Base-by-base conservation (phyloP, 1,284 basidiomycete genomes). In the Mrakiaceae sp. region DNA sequence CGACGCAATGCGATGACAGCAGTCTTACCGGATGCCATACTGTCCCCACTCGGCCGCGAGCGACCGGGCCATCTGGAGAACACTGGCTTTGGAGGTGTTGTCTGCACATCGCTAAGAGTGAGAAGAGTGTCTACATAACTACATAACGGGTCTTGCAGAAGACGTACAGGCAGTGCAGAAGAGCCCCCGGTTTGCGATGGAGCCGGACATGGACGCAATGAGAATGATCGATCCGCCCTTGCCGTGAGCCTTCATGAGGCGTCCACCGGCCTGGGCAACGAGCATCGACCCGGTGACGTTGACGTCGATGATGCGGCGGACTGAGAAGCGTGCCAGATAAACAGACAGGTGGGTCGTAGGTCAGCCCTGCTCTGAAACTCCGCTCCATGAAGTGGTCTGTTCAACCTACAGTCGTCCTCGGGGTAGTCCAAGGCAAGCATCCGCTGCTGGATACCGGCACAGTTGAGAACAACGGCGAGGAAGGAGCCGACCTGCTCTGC, bases 141-240 rank as follows among this genome's bases (percentile, higher is more conserved):
- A 27, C 27, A 27, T 27, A 27, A 27, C 27, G 27, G 27, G 27
- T 1, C 2, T 27, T 27, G 27, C 27, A 27, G 27, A 84, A 27
- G 39, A 51, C 60, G 12, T 81, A 85, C 86, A 89, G n/a, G 84
- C 81, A 53, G 66, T 53, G 69, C 84, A 83, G 67, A 81, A 84
- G 84, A 87, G 70, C 3, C 70, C 88, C 75, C 78, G 83, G 78
- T 91, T 91, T 62, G 88, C 88, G 69, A 92, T 84, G 62, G 84
- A 84, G 14, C 88, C 90, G 56, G 86, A 88, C 87, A 93, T 91
- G 66, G 87, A 90, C 39, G 87, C 90, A 70, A 92, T 85, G 68
- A 90, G 76, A 68, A 90, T 82, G 69, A 93, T 89, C 70, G 87
- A 90, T 1, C 88, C 90, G 12, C 81, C 79, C n/a, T 79, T 82